Evolutionary conservation across 331 rosid species (phyloP), one percentile per base, ranked within the genome.

Genomic region (Quercus phellos): DNA sequence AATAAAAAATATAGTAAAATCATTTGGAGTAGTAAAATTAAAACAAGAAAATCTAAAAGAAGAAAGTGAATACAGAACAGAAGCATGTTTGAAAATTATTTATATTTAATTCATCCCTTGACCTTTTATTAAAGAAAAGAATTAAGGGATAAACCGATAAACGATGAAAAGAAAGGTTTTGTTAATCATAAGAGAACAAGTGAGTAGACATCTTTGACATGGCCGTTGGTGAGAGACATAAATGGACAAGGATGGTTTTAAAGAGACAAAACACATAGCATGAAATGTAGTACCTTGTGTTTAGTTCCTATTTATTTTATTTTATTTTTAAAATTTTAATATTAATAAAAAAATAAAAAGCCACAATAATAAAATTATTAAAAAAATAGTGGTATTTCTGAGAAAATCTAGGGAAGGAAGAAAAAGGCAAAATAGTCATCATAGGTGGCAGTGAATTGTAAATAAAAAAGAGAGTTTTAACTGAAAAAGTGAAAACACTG

Each of bases 191-290:
- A 66, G 16, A 79, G 24, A 51, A 51, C 70, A 80, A 77, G 6
- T 67, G 59, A 54, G 68, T 73, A 84, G 83, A 79, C 86, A 80
- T 78, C 83, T 74, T 73, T 77, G 83, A 77, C 86, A 80, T 78
- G 84, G 77, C 50, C 78, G 77, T 79, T 55, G 83, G 81, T 89
- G 83, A 86, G 89, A 75, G 96, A 85, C 91, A 89, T 77, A 85
- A 71, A 27, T 87, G 71, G 88, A 86, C 87, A 88, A 82, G 80
- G 83, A 82, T 82, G 84, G 90, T 90, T 84, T 84, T 74, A 84
- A 84, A 83, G 91, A 78, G 90, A 92, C 92, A 88, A 92, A 87
- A 90, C 97, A 85, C 78, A 68, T 17, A 76, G 78, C 89, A 84
- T 56, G 88, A 80, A 84, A 79, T 77, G 85, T 42, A 79, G 86